Conservation (phyloP, 768 basidiomycete genomes). For the Amanita pseudoporphyria region DNA sequence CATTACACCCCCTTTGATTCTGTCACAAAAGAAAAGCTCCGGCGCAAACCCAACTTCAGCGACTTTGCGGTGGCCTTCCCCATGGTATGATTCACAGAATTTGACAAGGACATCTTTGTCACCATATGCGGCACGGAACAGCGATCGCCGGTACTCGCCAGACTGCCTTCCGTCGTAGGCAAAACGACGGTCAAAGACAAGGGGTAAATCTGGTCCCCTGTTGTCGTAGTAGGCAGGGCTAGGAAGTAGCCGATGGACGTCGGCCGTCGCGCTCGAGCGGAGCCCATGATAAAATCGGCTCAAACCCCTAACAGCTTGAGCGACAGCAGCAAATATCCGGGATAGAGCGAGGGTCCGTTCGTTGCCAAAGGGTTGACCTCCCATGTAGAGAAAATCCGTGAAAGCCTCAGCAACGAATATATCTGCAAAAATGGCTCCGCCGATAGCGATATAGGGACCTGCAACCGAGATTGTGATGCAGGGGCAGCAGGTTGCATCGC, state of each 20-base stretch:
- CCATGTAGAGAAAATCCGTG: neutral
- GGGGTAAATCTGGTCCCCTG: neutral
- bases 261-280: neutral
- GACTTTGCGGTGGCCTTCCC: neutral
- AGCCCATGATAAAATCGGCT: constrained; percentile 1
- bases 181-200: constrained; percentile 1
- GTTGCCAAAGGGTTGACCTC: neutral
- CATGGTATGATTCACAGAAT: too few species aligned
- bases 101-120: too few species aligned
- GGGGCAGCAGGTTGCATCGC: too few species aligned
- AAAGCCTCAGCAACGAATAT: neutral
- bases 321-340: neutral
- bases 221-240: constrained; percentile 1
- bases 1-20: constrained; percentile 1
- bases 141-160: too few species aligned
- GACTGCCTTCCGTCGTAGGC: neutral
- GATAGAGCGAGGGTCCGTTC: neutral
- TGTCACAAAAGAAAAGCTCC: constrained; percentile 1
- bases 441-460: too few species aligned
- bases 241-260: constrained; percentile 1
- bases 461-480: too few species aligned
- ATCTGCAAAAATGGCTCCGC: too few species aligned
- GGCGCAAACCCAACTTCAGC: neutral
- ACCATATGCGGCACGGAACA: too few species aligned
- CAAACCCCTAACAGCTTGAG: neutral